Evolutionary conservation across 2,329 filamentous ascomycete genomes (phyloP).

Genomic region (Cladobotryum mycophilum): DNA sequence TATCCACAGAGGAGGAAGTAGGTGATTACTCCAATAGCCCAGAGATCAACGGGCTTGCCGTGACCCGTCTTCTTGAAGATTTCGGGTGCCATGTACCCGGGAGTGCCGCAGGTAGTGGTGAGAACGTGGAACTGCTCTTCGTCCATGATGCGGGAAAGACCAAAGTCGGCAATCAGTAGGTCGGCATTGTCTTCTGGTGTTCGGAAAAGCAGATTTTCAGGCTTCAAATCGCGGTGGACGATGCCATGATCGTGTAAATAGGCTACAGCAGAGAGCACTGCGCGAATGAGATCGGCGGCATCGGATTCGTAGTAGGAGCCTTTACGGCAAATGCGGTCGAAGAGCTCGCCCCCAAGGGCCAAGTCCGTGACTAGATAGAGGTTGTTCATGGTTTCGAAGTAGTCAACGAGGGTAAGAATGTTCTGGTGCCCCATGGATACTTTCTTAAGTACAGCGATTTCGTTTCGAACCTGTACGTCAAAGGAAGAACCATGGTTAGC

Average conservation of each 20-base stretch:
- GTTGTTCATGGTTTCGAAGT: conserved; percentile 99
- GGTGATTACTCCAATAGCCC: conserved; percentile 97
- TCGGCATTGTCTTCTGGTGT: conserved; percentile 98
- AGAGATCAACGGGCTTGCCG: conserved; percentile 95
- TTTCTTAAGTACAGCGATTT: conserved; percentile 93
- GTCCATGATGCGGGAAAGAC: conserved; percentile 94
- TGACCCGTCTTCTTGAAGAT: conserved; percentile 99
- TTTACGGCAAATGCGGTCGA: conserved; percentile 97
- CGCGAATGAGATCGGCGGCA: conserved; percentile 88
- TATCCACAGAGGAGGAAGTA: conserved; percentile 98
- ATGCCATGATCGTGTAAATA: conserved; percentile 99
- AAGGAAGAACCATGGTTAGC: background rate
- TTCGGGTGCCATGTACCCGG: conserved; percentile 98
- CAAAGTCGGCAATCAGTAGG: conserved; percentile 94
- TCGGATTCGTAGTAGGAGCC: conserved; percentile 98
- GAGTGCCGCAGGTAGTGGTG: conserved; percentile 95
- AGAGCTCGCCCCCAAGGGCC: conserved; percentile 90
- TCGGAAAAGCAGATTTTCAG: conserved; percentile 92
- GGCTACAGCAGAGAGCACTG: conserved; percentile 92
- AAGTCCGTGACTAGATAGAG: conserved; percentile 97
- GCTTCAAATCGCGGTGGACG: conserved; percentile 95
- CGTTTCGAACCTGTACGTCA: conserved; percentile 71
- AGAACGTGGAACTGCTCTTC: conserved; percentile 97
- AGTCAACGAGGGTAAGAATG: conserved; percentile 94
- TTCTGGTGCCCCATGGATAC: conserved; percentile 99